These are phyloP conservation scores for Linnemannia schmuckeri DNA, from an alignment of 192 early-diverging fungal species.

Conservation along the genomic window DNA sequence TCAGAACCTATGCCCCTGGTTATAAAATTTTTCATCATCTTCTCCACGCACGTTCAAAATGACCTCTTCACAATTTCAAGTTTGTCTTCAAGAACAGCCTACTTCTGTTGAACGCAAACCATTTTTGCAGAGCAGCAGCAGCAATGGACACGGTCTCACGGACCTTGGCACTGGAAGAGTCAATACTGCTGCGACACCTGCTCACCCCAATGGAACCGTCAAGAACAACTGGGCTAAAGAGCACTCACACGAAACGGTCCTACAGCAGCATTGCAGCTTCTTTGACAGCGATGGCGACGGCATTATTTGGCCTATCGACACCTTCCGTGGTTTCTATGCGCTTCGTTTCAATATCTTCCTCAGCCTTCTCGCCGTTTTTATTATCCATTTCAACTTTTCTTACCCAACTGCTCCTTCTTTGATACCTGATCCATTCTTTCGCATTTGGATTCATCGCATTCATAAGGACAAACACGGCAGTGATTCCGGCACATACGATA, in stretches of 20 bases:
- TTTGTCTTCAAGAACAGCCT: neutral
- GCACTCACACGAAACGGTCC: slow-evolving; percentile 31
- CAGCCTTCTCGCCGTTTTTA: slow-evolving; percentile 41
- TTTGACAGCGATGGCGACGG: slow-evolving; percentile 61
- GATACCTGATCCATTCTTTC: slow-evolving; percentile 64
- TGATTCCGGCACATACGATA: slow-evolving; percentile 63
- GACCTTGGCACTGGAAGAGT: slow-evolving; percentile 17
- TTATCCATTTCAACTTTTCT: slow-evolving; percentile 59
- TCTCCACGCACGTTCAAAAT: neutral
- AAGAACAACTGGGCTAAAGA: slow-evolving; percentile 14
- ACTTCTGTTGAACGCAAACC: slow-evolving; percentile 15
- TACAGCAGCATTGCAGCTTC: slow-evolving; percentile 69
- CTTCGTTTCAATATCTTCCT: slow-evolving; percentile 63
- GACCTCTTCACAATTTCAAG: neutral
- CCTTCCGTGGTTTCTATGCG: slow-evolving; percentile 46
- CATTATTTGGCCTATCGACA: slow-evolving; percentile 58
- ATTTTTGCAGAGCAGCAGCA: neutral
- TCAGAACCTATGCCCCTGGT: too few relatives aligned
- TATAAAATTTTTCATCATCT: neutral
- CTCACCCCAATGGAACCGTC: neutral
- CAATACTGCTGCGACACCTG: slow-evolving; percentile 12
- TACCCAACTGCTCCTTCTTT: slow-evolving; percentile 54
- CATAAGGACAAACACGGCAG: slow-evolving; percentile 67
- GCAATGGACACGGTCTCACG: neutral
- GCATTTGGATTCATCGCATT: slow-evolving; percentile 61